Percentiles rank a stretch among this genome's conserved stretches.
These are phyloP conservation scores for Hypoxylon sp. DNA, from an alignment of 2,329 filamentous ascomycete genomes.

Conservation along the genomic window DNA sequence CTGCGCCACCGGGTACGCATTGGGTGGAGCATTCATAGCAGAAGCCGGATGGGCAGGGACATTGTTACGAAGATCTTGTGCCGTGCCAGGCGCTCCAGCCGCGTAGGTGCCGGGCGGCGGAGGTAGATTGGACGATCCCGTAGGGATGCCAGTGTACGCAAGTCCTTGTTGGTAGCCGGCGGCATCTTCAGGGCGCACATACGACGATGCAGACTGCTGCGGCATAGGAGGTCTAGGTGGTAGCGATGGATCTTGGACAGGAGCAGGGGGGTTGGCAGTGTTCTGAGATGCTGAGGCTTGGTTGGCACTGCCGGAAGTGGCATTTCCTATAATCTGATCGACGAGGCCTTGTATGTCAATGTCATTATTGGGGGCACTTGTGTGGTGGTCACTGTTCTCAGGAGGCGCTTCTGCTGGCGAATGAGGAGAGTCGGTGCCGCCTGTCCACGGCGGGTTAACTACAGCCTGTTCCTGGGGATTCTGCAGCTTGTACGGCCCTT, in stretches of 20 bases:
- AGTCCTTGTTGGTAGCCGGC: slow-evolving; percentile 43
- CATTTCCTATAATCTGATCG: slow-evolving; percentile 41
- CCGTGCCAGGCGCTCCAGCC: slow-evolving; percentile 47
- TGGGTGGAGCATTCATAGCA: slow-evolving; percentile 41
- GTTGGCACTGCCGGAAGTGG: slow-evolving; percentile 40
- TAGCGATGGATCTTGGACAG: slow-evolving; percentile 51
- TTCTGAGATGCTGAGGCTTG: slow-evolving; percentile 42
- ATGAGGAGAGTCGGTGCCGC: slow-evolving; percentile 15
- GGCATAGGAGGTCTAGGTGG: slow-evolving; percentile 57
- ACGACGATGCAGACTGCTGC: slow-evolving; percentile 49
- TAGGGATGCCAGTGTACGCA: slow-evolving; percentile 43
- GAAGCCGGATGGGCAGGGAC: slow-evolving; percentile 45
- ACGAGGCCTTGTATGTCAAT: slow-evolving; percentile 43
- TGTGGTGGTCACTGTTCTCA: slow-evolving; percentile 17
- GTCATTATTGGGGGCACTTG: slow-evolving; percentile 28
- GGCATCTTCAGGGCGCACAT: slow-evolving; percentile 40
- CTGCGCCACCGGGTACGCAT: slow-evolving; percentile 32
- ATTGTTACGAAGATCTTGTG: slow-evolving; percentile 45
- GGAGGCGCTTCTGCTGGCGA: slow-evolving; percentile 14
- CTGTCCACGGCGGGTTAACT: slow-evolving; percentile 5
- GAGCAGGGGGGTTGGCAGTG: slow-evolving; percentile 34
- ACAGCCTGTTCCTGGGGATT: slow-evolving; percentile 39
- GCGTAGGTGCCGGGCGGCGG: slow-evolving; percentile 47
- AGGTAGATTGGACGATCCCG: slow-evolving; percentile 35
- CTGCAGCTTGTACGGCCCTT: slow-evolving; percentile 40